phyloP scores from a whole-genome alignment of 2,329 filamentous ascomycete species.

The Colletotrichum magnum region DNA sequence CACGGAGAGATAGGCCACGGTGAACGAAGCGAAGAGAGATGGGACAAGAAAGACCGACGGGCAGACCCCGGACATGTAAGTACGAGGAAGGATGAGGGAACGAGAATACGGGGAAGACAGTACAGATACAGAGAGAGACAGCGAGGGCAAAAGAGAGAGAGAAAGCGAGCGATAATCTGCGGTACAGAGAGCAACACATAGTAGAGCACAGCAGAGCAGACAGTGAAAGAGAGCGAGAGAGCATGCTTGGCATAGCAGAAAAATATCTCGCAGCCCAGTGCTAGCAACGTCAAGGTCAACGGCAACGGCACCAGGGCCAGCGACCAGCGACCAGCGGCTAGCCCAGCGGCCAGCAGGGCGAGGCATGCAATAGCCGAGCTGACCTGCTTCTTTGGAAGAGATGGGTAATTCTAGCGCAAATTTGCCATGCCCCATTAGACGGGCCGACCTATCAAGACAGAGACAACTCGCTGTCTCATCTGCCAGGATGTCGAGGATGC shows the following conservation, averaged over 20 bases:
- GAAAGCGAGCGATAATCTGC: no score
- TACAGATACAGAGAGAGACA: background rate
- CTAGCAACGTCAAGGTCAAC: no score
- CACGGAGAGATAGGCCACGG: background rate
- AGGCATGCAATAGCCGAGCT: conserved; percentile 30
- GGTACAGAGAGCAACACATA: no score
- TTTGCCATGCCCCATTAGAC: conserved; percentile 40
- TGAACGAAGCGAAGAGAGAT: background rate
- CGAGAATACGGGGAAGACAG: background rate
- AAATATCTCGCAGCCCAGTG: no score
- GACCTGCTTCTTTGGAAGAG: conserved; percentile 30
- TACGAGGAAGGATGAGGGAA: conserved; percentile 15
- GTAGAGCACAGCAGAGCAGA: no score
- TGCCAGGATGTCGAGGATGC: conserved; percentile 39
- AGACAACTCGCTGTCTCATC: conserved; percentile 41
- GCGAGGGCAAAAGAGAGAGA: background rate
- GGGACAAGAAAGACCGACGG: background rate
- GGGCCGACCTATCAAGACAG: conserved; percentile 42
- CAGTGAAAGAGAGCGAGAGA: no score
- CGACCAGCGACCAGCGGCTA: no score
- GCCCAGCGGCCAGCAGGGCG: background rate
- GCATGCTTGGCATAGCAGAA: no score
- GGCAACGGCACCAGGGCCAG: no score
- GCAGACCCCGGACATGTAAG: background rate
- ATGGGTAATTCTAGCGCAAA: conserved; percentile 39